Evolutionary conservation across 164 flowering plant species (phyloP).

Genomic region (Stephania yunnanensis): DNA sequence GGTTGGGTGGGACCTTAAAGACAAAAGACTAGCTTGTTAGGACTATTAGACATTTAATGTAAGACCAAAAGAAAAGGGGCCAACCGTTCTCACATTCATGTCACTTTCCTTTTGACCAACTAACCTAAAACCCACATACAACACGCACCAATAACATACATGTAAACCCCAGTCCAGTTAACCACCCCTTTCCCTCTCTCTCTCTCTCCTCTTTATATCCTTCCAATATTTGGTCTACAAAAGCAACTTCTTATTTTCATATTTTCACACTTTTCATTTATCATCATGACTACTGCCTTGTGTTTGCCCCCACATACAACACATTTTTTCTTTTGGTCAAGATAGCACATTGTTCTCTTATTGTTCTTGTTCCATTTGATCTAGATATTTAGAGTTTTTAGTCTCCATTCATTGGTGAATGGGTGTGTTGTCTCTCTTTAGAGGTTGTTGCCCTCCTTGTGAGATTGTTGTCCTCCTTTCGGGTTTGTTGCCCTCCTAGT

Average conservation of each 20-base stretch:
- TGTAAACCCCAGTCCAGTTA: neutral
- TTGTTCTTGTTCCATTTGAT: no score
- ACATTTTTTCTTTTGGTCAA: neutral
- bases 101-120: constrained; percentile 2
- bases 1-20: neutral
- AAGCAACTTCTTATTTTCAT: neutral
- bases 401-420: no score
- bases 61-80: neutral
- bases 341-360: no score
- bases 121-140: neutral
- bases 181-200: no score
- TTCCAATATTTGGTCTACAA: neutral
- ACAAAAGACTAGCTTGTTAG: neutral
- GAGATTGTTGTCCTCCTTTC: no score
- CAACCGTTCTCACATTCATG: neutral
- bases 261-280: neutral
- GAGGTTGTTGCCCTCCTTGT: no score
- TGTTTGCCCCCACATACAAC: neutral
- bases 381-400: no score
- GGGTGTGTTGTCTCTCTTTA: no score
- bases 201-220: neutral
- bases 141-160: neutral
- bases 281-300: neutral
- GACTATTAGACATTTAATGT: neutral
- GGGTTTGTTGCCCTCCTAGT: no score